Evolutionary conservation across 1,139 yeast species (phyloP).

Genomic region (Wickerhamiella infanticola): DNA sequence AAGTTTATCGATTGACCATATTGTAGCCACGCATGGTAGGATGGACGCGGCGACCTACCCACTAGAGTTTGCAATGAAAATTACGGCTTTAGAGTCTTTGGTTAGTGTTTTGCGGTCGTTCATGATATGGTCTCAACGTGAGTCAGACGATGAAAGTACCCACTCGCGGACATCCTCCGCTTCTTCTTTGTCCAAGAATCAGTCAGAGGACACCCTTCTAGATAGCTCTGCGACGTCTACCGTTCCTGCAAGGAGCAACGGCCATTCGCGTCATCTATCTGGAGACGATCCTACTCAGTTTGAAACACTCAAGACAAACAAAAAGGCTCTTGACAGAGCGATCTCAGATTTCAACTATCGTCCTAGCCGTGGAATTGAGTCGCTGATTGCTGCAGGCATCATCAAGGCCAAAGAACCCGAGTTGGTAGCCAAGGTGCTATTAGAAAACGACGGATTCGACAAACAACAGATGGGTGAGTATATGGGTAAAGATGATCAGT

Average conservation of each 20-base stretch:
- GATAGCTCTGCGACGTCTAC: constrained; percentile 7
- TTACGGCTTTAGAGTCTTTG: constrained; percentile 63
- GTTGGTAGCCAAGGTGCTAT: constrained; percentile 58
- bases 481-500: constrained; percentile 77
- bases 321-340: constrained; percentile 67
- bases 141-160: constrained; percentile 24
- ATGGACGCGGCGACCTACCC: constrained; percentile 7
- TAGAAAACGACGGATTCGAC: constrained; percentile 68
- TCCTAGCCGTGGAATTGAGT: constrained; percentile 64
- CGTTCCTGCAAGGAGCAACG: not conserved
- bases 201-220: constrained; percentile 1
- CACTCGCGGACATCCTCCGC: not conserved
- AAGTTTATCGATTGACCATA: constrained; percentile 53
- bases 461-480: constrained; percentile 80
- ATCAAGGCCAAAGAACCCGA: constrained; percentile 44
- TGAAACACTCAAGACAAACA: constrained; percentile 69
- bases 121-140: constrained; percentile 79
- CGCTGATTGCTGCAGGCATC: constrained; percentile 47
- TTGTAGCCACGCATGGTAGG: constrained; percentile 33
- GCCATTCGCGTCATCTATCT: constrained; percentile 5
- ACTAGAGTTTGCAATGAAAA: constrained; percentile 62
- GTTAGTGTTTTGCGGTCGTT: constrained; percentile 74
- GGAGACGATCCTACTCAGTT: constrained; percentile 70
- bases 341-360: constrained; percentile 67
- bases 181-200: not conserved